These are phyloP conservation scores for Ustilago vetiveriae DNA, from an alignment of 1,284 basidiomycete species.

Conservation along the genomic window DNA sequence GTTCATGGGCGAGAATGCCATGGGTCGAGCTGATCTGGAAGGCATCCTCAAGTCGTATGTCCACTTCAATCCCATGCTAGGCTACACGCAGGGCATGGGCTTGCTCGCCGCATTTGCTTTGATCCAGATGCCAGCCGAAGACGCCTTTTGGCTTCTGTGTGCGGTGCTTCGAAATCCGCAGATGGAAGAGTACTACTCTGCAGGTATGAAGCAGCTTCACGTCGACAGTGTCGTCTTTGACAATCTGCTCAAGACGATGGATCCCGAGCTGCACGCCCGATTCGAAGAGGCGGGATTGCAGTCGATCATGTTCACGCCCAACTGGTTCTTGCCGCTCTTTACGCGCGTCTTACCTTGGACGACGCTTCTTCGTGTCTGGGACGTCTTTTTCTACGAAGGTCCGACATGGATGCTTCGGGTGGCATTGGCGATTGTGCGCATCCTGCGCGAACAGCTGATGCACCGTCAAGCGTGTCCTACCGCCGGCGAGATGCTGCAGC, in stretches of 20 bases:
- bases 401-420: slow-evolving; percentile 82
- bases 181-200: slow-evolving; percentile 75
- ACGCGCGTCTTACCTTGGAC: slow-evolving; percentile 80
- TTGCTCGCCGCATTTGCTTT: slow-evolving; percentile 81
- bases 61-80: slow-evolving; percentile 69
- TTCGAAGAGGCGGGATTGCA: slow-evolving; percentile 56
- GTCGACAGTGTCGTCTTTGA: slow-evolving; percentile 82
- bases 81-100: slow-evolving; percentile 74
- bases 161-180: slow-evolving; percentile 77
- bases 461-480: slow-evolving; percentile 70
- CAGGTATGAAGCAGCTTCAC: slow-evolving; percentile 77
- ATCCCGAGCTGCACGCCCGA: slow-evolving; percentile 69
- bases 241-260: slow-evolving; percentile 77
- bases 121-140: slow-evolving; percentile 84
- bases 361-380: slow-evolving; percentile 82
- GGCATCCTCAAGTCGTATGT: slow-evolving; percentile 65
- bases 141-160: slow-evolving; percentile 81
- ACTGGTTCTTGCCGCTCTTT: slow-evolving; percentile 72
- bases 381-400: slow-evolving; percentile 80
- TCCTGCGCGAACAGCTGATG: slow-evolving; percentile 72
- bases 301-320: slow-evolving; percentile 61
- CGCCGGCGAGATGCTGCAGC: slow-evolving; percentile 72
- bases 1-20: slow-evolving; percentile 56
- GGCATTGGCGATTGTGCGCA: slow-evolving; percentile 78
- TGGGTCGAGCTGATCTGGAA: slow-evolving; percentile 60